Conservation (phyloP, 1,139 yeast genomes). For the Sugiyamaella novakii region DNA sequence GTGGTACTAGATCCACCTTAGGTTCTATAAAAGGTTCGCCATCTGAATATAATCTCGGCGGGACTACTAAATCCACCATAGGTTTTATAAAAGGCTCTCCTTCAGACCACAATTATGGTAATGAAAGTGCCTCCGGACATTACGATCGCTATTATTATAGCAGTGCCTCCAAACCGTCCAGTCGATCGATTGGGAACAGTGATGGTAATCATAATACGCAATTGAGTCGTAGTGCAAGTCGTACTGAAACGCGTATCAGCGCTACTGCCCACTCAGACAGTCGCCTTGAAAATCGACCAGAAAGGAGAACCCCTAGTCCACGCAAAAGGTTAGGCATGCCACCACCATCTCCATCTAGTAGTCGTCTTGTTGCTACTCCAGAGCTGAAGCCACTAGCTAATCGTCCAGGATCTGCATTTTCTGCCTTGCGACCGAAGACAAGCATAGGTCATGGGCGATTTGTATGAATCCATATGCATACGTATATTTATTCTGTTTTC, state of each 20-base stretch:
- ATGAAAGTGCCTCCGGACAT: too few relatives aligned
- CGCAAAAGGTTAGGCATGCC: conserved; percentile 7
- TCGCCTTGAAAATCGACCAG: not conserved
- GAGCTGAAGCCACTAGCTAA: conserved; percentile 5
- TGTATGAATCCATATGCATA: conserved; percentile 14
- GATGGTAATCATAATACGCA: not conserved
- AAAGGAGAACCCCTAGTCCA: conserved; percentile 20
- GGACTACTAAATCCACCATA: not conserved
- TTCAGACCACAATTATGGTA: too few relatives aligned
- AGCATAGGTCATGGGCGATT: conserved; percentile 33
- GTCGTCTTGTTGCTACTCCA: not conserved
- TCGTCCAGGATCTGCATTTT: conserved; percentile 35
- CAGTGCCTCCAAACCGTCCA: too few relatives aligned
- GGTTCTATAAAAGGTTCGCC: conserved; percentile 33
- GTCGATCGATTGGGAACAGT: conserved; percentile 4
- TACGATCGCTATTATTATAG: not conserved
- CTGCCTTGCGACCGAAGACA: conserved; percentile 31
- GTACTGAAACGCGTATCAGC: too few relatives aligned
- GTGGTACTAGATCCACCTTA: conserved; percentile 1
- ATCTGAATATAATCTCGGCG: not conserved
- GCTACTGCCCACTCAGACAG: not conserved
- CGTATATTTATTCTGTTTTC: conserved; percentile 7
- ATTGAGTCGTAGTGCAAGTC: not conserved
- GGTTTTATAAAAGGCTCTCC: conserved; percentile 33
- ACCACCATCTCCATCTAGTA: conserved; percentile 1